These are phyloP conservation scores for Rhizophagus sp. DNA, from an alignment of 192 early-diverging fungal genomes.

Conservation along the genomic window DNA sequence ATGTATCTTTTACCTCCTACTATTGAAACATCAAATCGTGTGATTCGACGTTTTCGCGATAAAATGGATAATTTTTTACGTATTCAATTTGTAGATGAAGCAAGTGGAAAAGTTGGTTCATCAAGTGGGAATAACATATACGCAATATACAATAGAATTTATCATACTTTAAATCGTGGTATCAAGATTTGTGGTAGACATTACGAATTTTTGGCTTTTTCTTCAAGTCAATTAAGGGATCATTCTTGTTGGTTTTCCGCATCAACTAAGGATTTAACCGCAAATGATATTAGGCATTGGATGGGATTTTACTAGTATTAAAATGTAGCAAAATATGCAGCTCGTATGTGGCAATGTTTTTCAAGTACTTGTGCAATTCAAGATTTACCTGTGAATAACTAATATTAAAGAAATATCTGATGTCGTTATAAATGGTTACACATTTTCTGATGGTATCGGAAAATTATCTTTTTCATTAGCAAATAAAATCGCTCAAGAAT, in stretches of 20 bases:
- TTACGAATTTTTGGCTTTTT: conserved; percentile 67
- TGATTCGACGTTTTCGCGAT: conserved; percentile 57
- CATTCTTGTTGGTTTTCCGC: conserved; percentile 77
- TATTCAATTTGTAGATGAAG: conserved; percentile 73
- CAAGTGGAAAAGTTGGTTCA: conserved; percentile 38
- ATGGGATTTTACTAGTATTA: conserved; percentile 72
- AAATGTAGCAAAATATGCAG: conserved; percentile 69
- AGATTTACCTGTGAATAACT: conserved; percentile 35
- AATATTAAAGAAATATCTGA: conserved; percentile 57
- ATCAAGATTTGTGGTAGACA: conserved; percentile 52
- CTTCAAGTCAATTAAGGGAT: conserved; percentile 63
- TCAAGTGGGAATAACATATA: conserved; percentile 34
- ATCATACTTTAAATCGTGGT: conserved; percentile 45
- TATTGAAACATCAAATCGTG: conserved; percentile 70
- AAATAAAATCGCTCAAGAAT: conserved; percentile 36
- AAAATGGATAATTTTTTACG: conserved; percentile 63
- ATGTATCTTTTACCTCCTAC: conserved; percentile 62
- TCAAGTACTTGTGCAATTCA: conserved; percentile 62
- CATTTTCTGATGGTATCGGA: conserved; percentile 78
- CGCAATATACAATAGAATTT: conserved; percentile 57
- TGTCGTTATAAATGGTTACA: conserved; percentile 54
- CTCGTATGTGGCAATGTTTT: conserved; percentile 75
- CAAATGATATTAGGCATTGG: conserved; percentile 55
- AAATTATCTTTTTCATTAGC: conserved; percentile 56
- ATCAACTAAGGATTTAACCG: conserved; percentile 42